A percentile compares a stretch with the other conserved stretches of the same genome.
Evolutionary conservation across 345 rosid species (phyloP).

Genomic region (Sonneratia caseolaris): DNA sequence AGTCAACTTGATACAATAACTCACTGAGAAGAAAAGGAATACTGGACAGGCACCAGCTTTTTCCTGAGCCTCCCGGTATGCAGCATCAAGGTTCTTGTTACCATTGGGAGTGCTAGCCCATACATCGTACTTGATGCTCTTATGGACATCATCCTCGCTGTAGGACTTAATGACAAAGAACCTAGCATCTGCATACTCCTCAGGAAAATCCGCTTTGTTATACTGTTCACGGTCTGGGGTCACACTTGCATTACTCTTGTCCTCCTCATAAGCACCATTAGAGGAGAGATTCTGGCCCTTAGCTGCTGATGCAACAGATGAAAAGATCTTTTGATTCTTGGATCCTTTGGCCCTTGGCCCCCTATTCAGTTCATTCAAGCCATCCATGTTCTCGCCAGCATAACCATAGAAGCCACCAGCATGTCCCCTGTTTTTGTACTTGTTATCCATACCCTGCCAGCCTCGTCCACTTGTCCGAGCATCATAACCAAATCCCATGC

Average conservation of each 20-base stretch:
- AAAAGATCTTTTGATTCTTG: constrained; percentile 47
- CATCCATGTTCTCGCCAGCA: constrained; percentile 53
- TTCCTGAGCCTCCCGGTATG: constrained; percentile 72
- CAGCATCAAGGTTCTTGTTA: constrained; percentile 88
- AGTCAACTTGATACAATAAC: constrained; percentile 6
- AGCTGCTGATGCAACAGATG: constrained; percentile 26
- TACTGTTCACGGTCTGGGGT: constrained; percentile 54
- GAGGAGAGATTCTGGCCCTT: constrained; percentile 41
- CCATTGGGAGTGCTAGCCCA: constrained; percentile 99
- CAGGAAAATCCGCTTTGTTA: constrained; percentile 61
- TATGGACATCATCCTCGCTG: constrained; percentile 95
- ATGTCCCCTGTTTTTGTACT: constrained; percentile 55
- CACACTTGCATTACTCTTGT: constrained; percentile 22
- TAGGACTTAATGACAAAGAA: constrained; percentile 86
- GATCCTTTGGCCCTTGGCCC: constrained; percentile 80
- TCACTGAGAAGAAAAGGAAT: constrained; percentile 82
- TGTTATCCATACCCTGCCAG: constrained; percentile 54
- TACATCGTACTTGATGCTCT: constrained; percentile 78
- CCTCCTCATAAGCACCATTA: constrained; percentile 28
- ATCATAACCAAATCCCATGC: constrained; percentile 67
- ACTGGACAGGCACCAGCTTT: constrained; percentile 63
- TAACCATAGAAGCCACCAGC: constrained; percentile 57
- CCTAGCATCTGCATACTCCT: constrained; percentile 49
- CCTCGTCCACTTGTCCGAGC: constrained; percentile 49
- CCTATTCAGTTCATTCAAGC: constrained; percentile 79